phyloP scores from a whole-genome alignment of 306 rosid genomes.

The Coriaria nepalensis region DNA sequence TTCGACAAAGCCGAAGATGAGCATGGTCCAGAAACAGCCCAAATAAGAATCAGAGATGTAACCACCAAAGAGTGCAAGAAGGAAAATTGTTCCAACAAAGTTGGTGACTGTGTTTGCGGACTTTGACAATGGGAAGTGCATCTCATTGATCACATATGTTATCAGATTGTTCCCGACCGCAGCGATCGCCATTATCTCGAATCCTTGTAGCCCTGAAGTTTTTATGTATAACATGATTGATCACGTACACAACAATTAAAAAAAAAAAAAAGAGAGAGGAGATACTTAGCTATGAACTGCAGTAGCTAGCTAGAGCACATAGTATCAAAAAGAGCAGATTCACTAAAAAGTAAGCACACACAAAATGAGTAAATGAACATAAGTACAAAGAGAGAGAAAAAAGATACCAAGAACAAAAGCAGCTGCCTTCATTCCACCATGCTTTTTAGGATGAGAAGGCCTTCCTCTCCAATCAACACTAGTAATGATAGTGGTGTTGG shows the following conservation, averaged over 20 bases:
- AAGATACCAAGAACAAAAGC: slow-evolving; percentile 50
- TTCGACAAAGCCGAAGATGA: slow-evolving; percentile 78
- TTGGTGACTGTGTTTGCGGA: slow-evolving; percentile 86
- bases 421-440: slow-evolving; percentile 67
- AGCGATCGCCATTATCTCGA: slow-evolving; percentile 96
- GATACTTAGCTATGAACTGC: not conserved
- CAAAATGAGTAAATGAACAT: not conserved
- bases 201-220: slow-evolving; percentile 65
- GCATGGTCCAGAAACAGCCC: slow-evolving; percentile 93
- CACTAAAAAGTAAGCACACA: not conserved
- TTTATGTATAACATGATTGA: not conserved
- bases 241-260: not conserved
- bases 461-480: slow-evolving; percentile 81
- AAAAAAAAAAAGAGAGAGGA: not conserved
- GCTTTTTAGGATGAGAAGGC: slow-evolving; percentile 45
- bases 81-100: slow-evolving; percentile 90
- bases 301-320: too few species aligned
- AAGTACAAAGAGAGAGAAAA: not conserved
- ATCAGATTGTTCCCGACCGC: slow-evolving; percentile 99
- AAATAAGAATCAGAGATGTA: slow-evolving; percentile 83
- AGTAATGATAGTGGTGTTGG: not conserved
- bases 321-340: too few species aligned
- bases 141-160: slow-evolving; percentile 74
- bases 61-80: slow-evolving; percentile 89
- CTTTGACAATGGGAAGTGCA: slow-evolving; percentile 79